A percentile compares a stretch with the other conserved stretches of the same genome.
These are phyloP conservation scores for Chlorophyllum brunneum DNA, from an alignment of 768 basidiomycete species.

Conservation along the genomic window DNA sequence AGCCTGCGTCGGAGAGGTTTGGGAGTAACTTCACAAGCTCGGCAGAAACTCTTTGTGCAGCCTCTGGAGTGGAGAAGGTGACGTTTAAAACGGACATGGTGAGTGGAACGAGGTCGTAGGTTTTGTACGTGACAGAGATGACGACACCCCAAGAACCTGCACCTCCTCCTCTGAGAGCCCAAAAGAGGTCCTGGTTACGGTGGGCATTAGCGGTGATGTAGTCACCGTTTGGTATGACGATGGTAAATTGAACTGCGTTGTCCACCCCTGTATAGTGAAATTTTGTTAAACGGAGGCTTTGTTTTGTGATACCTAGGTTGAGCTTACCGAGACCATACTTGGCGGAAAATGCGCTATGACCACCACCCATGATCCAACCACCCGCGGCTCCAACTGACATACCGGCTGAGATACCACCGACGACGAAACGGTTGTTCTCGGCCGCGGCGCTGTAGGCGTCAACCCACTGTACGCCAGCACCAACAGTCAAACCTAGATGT, in stretches of 20 bases:
- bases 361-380: slow-evolving; percentile 47
- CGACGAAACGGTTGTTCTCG: slow-evolving; percentile 32
- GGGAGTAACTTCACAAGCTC: slow-evolving; percentile 31
- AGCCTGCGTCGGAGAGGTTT: slow-evolving; percentile 37
- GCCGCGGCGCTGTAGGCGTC: slow-evolving; percentile 38
- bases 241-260: slow-evolving; percentile 40
- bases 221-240: slow-evolving; percentile 40
- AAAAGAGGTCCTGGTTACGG: slow-evolving; percentile 44
- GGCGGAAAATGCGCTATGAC: slow-evolving; percentile 39
- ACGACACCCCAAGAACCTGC: slow-evolving; percentile 48
- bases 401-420: slow-evolving; percentile 37
- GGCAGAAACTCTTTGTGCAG: slow-evolving; percentile 25
- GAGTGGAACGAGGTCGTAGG: slow-evolving; percentile 34
- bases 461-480: slow-evolving; percentile 43
- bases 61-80: slow-evolving; percentile 27
- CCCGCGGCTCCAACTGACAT: slow-evolving; percentile 44
- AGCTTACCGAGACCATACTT: slow-evolving; percentile 36
- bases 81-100: slow-evolving; percentile 22
- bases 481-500: slow-evolving; percentile 26
- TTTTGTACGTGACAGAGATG: slow-evolving; percentile 42
- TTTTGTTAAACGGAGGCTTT: not conserved
- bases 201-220: slow-evolving; percentile 35
- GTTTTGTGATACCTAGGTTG: not conserved
- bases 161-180: slow-evolving; percentile 49
- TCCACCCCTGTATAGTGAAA: slow-evolving; percentile 38